Percentiles rank a stretch among this genome's conserved stretches.
phyloP scores from a whole-genome alignment of 306 rosid genomes.

The Rosa multiflora region DNA sequence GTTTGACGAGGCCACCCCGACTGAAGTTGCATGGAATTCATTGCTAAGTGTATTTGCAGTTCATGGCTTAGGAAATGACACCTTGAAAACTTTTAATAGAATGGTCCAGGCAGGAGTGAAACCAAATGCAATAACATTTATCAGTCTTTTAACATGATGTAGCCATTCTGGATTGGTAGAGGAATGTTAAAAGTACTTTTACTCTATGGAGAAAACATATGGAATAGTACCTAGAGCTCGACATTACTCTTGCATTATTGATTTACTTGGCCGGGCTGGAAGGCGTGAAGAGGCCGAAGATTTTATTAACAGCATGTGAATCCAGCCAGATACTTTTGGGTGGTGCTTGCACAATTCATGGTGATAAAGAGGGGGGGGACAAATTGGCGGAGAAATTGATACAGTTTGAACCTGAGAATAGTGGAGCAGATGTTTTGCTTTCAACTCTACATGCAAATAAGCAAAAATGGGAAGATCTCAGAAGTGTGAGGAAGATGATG shows the following conservation, averaged over 20 bases:
- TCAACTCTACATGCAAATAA: slow-evolving; percentile 52
- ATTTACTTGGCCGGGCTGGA: slow-evolving; percentile 54
- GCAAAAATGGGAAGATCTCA: slow-evolving; percentile 51
- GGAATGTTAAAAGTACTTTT: slow-evolving; percentile 47
- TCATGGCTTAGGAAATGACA: slow-evolving; percentile 55
- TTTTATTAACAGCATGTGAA: slow-evolving; percentile 48
- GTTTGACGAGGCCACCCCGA: slow-evolving; percentile 39
- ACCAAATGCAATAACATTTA: slow-evolving; percentile 52
- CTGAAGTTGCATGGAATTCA: slow-evolving; percentile 49
- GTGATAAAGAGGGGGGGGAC: slow-evolving; percentile 48
- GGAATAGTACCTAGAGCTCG: slow-evolving; percentile 50
- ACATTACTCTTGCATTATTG: slow-evolving; percentile 54
- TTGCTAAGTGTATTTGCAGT: slow-evolving; percentile 46
- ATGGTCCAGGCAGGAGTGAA: slow-evolving; percentile 42
- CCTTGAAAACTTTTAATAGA: slow-evolving; percentile 28
- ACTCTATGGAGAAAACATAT: slow-evolving; percentile 47
- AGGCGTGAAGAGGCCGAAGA: slow-evolving; percentile 51
- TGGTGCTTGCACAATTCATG: slow-evolving; percentile 54
- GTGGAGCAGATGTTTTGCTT: slow-evolving; percentile 49
- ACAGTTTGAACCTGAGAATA: slow-evolving; percentile 56
- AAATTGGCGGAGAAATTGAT: slow-evolving; percentile 46
- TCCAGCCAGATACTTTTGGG: slow-evolving; percentile 58
- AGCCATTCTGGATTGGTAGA: slow-evolving; percentile 56
- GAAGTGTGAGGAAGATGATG: slow-evolving; percentile 49
- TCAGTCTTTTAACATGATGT: slow-evolving; percentile 51